phyloP scores from a whole-genome alignment of 1,284 basidiomycete genomes.

The Heliocybe sulcata region DNA sequence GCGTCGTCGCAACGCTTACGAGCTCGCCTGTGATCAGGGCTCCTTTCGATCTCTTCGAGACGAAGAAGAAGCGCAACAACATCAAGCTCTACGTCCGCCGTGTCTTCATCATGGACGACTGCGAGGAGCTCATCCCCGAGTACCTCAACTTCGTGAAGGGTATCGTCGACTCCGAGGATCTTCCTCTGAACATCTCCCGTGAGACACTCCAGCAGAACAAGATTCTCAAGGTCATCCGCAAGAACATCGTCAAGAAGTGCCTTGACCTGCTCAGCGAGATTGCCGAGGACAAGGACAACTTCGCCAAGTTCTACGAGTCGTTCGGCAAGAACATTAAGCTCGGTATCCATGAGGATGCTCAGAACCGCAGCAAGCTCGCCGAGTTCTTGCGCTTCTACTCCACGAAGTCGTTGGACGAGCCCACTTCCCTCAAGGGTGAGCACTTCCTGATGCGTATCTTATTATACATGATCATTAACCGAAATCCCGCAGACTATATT shows the following conservation, averaged over 20 bases:
- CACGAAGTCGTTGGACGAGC: conserved; percentile 92
- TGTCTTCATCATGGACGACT: conserved; percentile 99
- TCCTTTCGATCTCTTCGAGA: conserved; percentile 99
- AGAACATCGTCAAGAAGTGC: conserved; percentile 98
- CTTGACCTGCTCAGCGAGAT: conserved; percentile 95
- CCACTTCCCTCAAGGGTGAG: conserved; percentile 89
- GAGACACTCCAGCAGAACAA: conserved; percentile 99
- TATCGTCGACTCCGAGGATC: conserved; percentile 99
- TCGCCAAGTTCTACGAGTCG: conserved; percentile 92
- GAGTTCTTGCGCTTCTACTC: conserved; percentile 99
- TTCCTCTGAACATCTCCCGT: conserved; percentile 99
- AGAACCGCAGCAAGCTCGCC: conserved; percentile 98
- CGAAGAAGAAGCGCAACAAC: conserved; percentile 99
- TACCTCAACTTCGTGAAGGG: conserved; percentile 99
- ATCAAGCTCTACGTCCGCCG: conserved; percentile 99
- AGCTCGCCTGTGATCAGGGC: conserved; percentile 45
- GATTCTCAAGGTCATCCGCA: conserved; percentile 99
- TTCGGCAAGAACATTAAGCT: conserved; percentile 99
- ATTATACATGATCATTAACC: conserved; percentile 1
- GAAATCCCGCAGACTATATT: conserved; percentile 76
- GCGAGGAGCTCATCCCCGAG: conserved; percentile 99
- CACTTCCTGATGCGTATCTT: conserved; percentile 7
- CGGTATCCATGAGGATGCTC: conserved; percentile 98
- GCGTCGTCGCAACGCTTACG: conserved; percentile 10
- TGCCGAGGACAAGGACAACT: conserved; percentile 99